These are phyloP conservation scores for Vitis hybrid DNA, from an alignment of 177 flowering plant species.

Conservation along the genomic window DNA sequence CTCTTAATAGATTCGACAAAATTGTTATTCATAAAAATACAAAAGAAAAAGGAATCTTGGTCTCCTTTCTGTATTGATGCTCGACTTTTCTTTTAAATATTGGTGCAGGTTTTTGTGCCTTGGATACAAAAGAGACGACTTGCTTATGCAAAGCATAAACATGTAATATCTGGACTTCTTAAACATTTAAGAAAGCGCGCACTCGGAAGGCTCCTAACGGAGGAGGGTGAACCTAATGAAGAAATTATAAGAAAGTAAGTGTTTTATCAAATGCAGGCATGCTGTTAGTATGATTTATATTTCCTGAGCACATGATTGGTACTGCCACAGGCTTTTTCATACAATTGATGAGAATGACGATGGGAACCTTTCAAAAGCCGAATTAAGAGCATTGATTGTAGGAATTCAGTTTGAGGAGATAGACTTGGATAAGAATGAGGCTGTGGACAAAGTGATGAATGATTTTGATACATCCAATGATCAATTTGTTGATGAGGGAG, in stretches of 20 bases:
- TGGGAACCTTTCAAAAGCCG: slow-evolving; percentile 40
- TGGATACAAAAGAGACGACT: slow-evolving; percentile 66
- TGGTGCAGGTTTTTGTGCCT: slow-evolving; percentile 62
- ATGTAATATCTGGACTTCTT: slow-evolving; percentile 57
- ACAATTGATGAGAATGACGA: slow-evolving; percentile 57
- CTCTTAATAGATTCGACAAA: too few species aligned
- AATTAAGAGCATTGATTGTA: slow-evolving; percentile 66
- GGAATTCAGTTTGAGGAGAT: slow-evolving; percentile 71
- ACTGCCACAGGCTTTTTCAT: slow-evolving; percentile 31
- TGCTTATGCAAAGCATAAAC: slow-evolving; percentile 64
- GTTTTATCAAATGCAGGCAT: neutral
- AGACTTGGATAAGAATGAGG: slow-evolving; percentile 59
- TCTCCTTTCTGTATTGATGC: too few species aligned
- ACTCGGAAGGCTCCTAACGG: slow-evolving; percentile 51
- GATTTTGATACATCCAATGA: slow-evolving; percentile 77
- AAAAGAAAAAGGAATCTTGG: too few species aligned
- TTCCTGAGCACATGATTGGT: too few species aligned
- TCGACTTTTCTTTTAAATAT: neutral
- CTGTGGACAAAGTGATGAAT: slow-evolving; percentile 50
- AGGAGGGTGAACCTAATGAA: slow-evolving; percentile 57
- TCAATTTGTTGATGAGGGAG: slow-evolving; percentile 30
- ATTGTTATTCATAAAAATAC: too few species aligned
- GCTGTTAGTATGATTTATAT: too few species aligned
- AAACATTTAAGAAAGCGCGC: slow-evolving; percentile 39
- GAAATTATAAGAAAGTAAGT: slow-evolving; percentile 59